Conservation (phyloP, 2,329 filamentous ascomycete species). For the Coniochaeta sp. region DNA sequence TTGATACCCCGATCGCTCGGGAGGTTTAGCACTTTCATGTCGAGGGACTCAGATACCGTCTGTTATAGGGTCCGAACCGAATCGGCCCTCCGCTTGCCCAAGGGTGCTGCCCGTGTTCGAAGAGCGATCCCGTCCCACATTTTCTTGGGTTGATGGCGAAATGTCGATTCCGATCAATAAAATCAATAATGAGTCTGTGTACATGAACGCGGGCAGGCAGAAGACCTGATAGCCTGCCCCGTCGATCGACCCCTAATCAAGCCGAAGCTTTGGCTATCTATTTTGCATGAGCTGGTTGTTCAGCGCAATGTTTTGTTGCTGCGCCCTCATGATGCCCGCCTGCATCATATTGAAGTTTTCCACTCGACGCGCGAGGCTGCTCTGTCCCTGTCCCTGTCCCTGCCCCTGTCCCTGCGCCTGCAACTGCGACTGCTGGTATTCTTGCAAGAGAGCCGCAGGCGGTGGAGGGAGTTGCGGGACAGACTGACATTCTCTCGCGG, state of each 20-base stretch:
- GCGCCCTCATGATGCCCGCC: background rate
- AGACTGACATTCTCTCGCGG: background rate
- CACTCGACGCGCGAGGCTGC: background rate
- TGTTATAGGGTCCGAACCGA: no score
- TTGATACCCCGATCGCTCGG: no score
- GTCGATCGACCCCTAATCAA: no score
- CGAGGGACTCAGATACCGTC: no score
- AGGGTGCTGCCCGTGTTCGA: background rate
- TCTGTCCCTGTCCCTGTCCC: background rate
- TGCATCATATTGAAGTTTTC: background rate
- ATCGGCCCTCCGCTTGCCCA: no score
- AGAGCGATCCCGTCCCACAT: no score
- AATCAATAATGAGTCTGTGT: no score
- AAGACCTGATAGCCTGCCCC: no score
- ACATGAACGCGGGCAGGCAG: no score
- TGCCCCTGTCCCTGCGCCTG: background rate
- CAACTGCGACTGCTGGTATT: background rate
- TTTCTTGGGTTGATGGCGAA: no score
- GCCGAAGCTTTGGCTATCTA: background rate
- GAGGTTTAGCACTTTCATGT: no score
- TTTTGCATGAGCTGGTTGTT: background rate
- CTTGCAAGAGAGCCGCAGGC: background rate
- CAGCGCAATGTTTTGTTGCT: background rate
- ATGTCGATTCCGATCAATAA: no score
- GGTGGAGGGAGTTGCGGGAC: background rate